Evolutionary conservation across 257 asterid species (phyloP).

Genomic region (Fraxinus pennsylvanica): DNA sequence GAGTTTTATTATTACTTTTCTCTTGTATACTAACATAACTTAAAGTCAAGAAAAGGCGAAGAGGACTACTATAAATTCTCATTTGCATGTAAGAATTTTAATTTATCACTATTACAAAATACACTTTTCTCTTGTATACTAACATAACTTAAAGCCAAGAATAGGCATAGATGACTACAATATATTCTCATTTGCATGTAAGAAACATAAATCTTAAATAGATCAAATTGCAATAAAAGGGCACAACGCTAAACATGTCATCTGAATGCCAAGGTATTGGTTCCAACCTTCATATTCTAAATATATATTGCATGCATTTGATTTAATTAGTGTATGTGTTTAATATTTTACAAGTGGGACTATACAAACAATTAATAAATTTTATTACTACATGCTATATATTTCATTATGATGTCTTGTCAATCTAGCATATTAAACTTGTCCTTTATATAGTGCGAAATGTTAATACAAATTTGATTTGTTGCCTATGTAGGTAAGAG

Average conservation of each 20-base stretch:
- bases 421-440: too few relatives aligned
- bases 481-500: conserved; percentile 21
- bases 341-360: too few relatives aligned
- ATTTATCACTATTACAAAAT: too few relatives aligned
- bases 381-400: too few relatives aligned
- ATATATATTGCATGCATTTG: too few relatives aligned
- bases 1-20: too few relatives aligned
- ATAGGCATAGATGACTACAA: not conserved
- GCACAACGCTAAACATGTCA: not conserved
- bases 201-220: not conserved
- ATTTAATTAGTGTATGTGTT: too few relatives aligned
- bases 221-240: not conserved
- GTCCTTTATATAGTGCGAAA: not conserved
- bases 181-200: not conserved
- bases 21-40: too few relatives aligned
- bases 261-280: not conserved
- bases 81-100: not conserved
- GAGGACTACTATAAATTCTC: not conserved
- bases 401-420: too few relatives aligned
- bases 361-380: too few relatives aligned
- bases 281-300: too few relatives aligned
- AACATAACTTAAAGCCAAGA: not conserved
- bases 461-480: not conserved
- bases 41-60: not conserved
- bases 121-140: too few relatives aligned